Conservation (phyloP, 768 basidiomycete genomes). For the Boletus speciosus region DNA sequence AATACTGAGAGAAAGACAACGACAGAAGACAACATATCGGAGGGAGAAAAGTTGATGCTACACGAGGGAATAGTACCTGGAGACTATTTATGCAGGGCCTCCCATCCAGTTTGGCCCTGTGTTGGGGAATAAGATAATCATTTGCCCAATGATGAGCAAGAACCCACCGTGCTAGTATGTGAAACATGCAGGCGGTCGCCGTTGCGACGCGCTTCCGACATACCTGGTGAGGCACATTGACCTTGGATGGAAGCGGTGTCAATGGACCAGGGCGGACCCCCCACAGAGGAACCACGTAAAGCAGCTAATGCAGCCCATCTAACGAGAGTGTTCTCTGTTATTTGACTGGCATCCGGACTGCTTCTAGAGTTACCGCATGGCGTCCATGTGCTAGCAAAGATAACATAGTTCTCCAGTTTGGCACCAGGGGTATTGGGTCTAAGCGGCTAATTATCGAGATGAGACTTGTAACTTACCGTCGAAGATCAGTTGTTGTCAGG, state of each 20-base stretch:
- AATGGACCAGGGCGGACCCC: background rate
- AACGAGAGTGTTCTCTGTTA: background rate
- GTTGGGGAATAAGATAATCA: background rate
- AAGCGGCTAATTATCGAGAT: background rate
- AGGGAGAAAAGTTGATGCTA: background rate
- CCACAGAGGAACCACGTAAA: background rate
- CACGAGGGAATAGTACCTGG: too few species aligned
- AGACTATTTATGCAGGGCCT: background rate
- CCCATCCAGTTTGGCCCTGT: too few species aligned
- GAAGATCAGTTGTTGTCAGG: too few species aligned
- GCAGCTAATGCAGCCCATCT: background rate
- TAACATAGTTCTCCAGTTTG: background rate
- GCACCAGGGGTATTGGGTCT: background rate
- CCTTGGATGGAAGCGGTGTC: background rate
- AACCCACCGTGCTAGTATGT: background rate
- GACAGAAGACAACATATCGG: slow-evolving; percentile 16
- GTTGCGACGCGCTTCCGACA: background rate
- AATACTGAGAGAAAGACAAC: slow-evolving; percentile 19
- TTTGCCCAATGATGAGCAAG: background rate
- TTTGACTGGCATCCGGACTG: background rate
- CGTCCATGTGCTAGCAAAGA: background rate
- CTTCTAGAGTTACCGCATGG: background rate
- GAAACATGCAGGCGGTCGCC: background rate
- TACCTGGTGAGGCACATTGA: background rate
- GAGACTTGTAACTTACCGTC: background rate